Evolutionary conservation across 768 basidiomycete species (phyloP).

Genomic region (Boletus subparvulus): DNA sequence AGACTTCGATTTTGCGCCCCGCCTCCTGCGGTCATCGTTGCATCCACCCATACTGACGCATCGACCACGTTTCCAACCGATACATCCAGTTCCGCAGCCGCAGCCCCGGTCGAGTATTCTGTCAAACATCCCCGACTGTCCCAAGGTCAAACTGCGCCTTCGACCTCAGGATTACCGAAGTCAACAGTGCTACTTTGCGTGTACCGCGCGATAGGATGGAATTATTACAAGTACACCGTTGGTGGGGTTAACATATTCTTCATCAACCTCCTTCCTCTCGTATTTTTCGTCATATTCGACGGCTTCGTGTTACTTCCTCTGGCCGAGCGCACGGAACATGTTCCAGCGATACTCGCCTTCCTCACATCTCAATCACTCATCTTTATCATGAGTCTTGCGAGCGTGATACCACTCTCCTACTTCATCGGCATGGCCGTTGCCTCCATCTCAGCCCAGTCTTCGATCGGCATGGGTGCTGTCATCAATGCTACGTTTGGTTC

Average conservation of each 20-base stretch:
- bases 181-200: slow-evolving; percentile 93
- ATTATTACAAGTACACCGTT: slow-evolving; percentile 99
- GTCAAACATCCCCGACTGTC: slow-evolving; percentile 73
- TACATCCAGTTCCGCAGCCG: slow-evolving; percentile 8
- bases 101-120: slow-evolving; percentile 48
- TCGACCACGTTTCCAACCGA: slow-evolving; percentile 5
- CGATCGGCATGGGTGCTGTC: slow-evolving; percentile 98
- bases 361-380: slow-evolving; percentile 75
- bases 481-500: slow-evolving; percentile 99
- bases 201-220: slow-evolving; percentile 83
- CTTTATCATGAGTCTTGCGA: slow-evolving; percentile 80
- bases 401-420: slow-evolving; percentile 96
- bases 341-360: slow-evolving; percentile 64
- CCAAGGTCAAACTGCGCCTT: slow-evolving; percentile 88
- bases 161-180: slow-evolving; percentile 60
- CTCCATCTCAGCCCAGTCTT: slow-evolving; percentile 96
- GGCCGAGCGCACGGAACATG: slow-evolving; percentile 60
- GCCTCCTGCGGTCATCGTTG: slow-evolving; percentile 62
- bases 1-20: slow-evolving; percentile 92
- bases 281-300: slow-evolving; percentile 96
- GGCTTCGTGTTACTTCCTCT: slow-evolving; percentile 77
- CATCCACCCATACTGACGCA: slow-evolving; percentile 29
- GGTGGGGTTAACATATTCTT: slow-evolving; percentile 99
- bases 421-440: slow-evolving; percentile 99
- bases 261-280: slow-evolving; percentile 89